Evolutionary conservation across 345 rosid genomes (phyloP).

Genomic region (Gossypium bickii): DNA sequence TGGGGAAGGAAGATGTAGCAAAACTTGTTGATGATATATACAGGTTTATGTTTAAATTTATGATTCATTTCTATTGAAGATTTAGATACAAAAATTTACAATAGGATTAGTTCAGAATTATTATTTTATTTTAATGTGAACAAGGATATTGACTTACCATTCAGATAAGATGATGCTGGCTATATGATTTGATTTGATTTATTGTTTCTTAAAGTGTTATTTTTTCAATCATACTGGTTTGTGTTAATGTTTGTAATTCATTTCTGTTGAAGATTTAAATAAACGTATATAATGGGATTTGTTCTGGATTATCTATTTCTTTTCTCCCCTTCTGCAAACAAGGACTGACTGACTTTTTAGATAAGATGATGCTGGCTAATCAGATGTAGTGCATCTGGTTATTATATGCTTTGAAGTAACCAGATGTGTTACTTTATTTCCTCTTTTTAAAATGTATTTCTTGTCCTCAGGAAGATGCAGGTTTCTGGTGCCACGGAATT

Average conservation of each 20-base stretch:
- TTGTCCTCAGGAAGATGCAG: slow-evolving; percentile 75
- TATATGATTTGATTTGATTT: no score
- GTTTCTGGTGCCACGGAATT: slow-evolving; percentile 81
- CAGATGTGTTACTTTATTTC: slow-evolving; percentile 2
- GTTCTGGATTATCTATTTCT: no score
- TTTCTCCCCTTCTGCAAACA: no score
- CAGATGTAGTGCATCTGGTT: not conserved
- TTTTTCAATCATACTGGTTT: no score
- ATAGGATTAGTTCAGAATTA: not conserved
- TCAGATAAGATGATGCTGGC: not conserved
- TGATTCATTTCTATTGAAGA: not conserved
- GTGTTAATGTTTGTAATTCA: no score
- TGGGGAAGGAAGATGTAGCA: slow-evolving; percentile 80
- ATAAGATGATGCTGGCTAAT: not conserved
- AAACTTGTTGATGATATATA: slow-evolving; percentile 86
- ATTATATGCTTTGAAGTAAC: not conserved
- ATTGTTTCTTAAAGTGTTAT: no score
- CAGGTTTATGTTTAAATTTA: slow-evolving; percentile 43
- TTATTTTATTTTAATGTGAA: not conserved
- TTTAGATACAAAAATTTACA: not conserved
- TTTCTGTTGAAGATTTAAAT: no score
- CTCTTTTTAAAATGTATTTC: slow-evolving; percentile 15
- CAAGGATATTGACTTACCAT: not conserved
- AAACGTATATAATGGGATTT: no score
- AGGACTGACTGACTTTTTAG: no score